Percentiles rank a stretch among this genome's conserved stretches.
Evolutionary conservation across 352 stramenopile species (phyloP).

Genomic region (Phytopythium montanum): DNA sequence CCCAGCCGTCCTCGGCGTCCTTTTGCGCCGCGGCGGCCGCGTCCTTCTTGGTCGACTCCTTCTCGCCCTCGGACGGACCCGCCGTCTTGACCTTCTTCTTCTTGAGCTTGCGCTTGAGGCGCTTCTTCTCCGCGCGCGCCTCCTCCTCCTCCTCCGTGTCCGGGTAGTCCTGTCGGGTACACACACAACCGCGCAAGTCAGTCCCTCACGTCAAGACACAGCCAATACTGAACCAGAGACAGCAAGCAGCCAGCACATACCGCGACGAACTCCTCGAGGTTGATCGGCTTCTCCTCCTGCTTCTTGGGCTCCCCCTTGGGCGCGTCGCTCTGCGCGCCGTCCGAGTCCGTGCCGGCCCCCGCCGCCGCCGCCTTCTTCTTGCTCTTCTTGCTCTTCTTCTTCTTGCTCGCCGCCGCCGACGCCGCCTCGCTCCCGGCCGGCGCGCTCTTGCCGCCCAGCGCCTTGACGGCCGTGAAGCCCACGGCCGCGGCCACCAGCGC

Average conservation of each 20-base stretch:
- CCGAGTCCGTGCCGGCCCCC: not conserved
- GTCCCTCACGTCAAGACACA: not conserved
- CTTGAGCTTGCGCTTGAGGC: constrained; percentile 79
- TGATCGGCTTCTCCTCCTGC: constrained; percentile 41
- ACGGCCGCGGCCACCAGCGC: constrained; percentile 64
- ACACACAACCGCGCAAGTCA: not conserved
- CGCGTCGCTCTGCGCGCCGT: constrained; percentile 5
- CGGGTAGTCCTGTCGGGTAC: constrained; percentile 36
- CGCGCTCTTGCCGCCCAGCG: constrained; percentile 34
- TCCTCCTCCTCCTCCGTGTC: constrained; percentile 82
- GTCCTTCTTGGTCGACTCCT: constrained; percentile 51
- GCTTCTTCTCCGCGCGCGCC: constrained; percentile 72
- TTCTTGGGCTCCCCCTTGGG: constrained; percentile 21
- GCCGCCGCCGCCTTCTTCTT: constrained; percentile 20
- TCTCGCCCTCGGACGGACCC: constrained; percentile 26
- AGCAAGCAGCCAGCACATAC: not conserved
- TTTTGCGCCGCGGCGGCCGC: constrained; percentile 44
- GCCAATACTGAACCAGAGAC: not conserved
- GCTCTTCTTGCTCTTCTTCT: constrained; percentile 55
- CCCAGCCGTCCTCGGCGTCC: constrained; percentile 75
- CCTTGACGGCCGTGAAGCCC: constrained; percentile 67
- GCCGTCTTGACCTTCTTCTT: constrained; percentile 73
- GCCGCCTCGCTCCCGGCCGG: constrained; percentile 17
- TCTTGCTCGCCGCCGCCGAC: constrained; percentile 56
- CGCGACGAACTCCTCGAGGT: constrained; percentile 70